phyloP scores from a whole-genome alignment of 73 alveolate species.

The Halteria grandinella region DNA sequence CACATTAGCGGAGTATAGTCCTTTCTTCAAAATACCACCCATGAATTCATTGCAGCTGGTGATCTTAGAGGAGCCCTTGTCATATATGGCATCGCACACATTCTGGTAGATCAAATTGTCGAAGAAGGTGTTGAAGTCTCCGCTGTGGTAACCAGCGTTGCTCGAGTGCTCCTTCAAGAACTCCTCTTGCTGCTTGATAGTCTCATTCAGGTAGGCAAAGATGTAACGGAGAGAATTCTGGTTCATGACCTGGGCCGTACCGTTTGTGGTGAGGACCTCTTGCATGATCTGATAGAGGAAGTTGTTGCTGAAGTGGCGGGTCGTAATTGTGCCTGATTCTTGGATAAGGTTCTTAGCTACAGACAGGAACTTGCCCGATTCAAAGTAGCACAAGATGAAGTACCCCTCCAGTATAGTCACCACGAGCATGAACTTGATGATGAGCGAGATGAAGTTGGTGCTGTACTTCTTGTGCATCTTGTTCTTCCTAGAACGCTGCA shows the following conservation, averaged over 20 bases:
- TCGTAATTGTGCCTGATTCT: constrained; percentile 58
- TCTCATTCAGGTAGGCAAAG: constrained; percentile 1
- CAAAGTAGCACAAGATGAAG: constrained; percentile 47
- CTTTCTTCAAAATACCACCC: constrained; percentile 50
- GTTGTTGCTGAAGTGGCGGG: constrained; percentile 31
- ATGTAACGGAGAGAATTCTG: constrained; percentile 19
- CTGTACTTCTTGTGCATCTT: constrained; percentile 62
- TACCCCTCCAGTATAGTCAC: constrained; percentile 46
- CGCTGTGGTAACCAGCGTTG: constrained; percentile 43
- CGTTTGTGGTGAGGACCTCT: constrained; percentile 57
- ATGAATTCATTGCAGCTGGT: constrained; percentile 10
- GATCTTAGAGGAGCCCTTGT: background rate
- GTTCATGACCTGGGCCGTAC: constrained; percentile 43
- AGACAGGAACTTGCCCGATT: constrained; percentile 23
- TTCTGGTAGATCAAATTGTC: constrained; percentile 37
- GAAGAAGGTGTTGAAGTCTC: constrained; percentile 33
- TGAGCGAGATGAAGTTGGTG: constrained; percentile 39
- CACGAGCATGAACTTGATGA: constrained; percentile 32
- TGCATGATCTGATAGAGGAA: constrained; percentile 49
- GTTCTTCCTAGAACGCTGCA: constrained; percentile 51
- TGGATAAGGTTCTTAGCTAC: constrained; percentile 16
- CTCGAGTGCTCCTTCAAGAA: constrained; percentile 39
- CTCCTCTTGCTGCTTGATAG: constrained; percentile 43
- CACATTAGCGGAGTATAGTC: constrained; percentile 50
- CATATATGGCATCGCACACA: constrained; percentile 33